These are phyloP conservation scores for Suillus cothurnatus DNA, from an alignment of 768 basidiomycete species.

Conservation along the genomic window DNA sequence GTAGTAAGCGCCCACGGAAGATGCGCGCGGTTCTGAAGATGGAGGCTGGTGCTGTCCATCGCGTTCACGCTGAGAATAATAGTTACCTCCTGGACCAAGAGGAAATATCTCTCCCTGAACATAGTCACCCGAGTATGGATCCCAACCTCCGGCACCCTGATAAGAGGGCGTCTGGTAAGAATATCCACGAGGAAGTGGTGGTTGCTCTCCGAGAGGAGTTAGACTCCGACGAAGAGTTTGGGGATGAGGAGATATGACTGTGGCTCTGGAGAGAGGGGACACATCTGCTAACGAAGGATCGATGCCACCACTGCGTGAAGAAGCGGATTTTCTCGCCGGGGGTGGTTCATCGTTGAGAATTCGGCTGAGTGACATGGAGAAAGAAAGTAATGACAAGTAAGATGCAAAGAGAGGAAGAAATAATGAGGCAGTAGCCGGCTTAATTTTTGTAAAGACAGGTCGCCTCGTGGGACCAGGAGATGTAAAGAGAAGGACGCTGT, in stretches of 20 bases:
- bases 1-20: conserved; percentile 28
- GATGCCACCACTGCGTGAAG: conserved; percentile 22
- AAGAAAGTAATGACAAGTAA: conserved; percentile 10
- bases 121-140: conserved; percentile 39
- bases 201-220: conserved; percentile 32
- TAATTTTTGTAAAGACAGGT: conserved; percentile 13
- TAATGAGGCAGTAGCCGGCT: conserved; percentile 18
- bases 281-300: conserved; percentile 26
- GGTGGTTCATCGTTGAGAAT: conserved; percentile 79
- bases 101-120: conserved; percentile 41
- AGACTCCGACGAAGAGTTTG: conserved; percentile 30
- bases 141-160: conserved; percentile 44
- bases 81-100: conserved; percentile 38
- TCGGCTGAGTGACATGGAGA: conserved; percentile 71
- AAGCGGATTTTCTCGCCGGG: conserved; percentile 34
- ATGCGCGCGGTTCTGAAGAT: conserved; percentile 23
- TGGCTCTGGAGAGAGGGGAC: conserved; percentile 22
- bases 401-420: conserved; percentile 9
- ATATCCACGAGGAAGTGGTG: conserved; percentile 35
- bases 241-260: conserved; percentile 20
- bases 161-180: conserved; percentile 40
- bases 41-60: conserved; percentile 13
- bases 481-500: conserved; percentile 10
- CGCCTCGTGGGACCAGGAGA: conserved; percentile 40
- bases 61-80: conserved; percentile 34